phyloP scores from a whole-genome alignment of 306 rosid genomes.

The Lablab purpureus region DNA sequence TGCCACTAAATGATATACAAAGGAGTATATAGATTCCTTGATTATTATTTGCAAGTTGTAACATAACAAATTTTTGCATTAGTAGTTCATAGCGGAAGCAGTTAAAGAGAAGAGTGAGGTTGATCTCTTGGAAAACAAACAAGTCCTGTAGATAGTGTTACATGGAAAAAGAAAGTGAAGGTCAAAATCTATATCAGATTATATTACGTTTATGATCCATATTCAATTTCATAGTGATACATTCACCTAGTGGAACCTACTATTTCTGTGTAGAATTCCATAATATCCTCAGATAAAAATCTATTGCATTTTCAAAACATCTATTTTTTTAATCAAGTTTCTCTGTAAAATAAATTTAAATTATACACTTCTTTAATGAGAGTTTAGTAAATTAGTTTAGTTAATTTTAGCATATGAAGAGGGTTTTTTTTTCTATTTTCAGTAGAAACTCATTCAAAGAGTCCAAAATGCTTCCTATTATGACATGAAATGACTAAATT shows the following conservation, averaged over 20 bases:
- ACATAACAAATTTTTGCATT: slow-evolving; percentile 69
- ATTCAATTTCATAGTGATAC: slow-evolving; percentile 41
- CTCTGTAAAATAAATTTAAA: too few species aligned
- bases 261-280: slow-evolving; percentile 28
- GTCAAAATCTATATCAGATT: slow-evolving; percentile 54
- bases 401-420: too few species aligned
- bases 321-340: background rate
- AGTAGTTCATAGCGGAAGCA: slow-evolving; percentile 67
- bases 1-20: slow-evolving; percentile 46
- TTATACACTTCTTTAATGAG: too few species aligned
- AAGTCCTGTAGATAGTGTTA: slow-evolving; percentile 55
- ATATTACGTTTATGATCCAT: slow-evolving; percentile 46
- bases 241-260: slow-evolving; percentile 34
- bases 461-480: background rate
- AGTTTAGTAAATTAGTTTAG: too few species aligned
- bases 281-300: slow-evolving; percentile 17
- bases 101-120: slow-evolving; percentile 60
- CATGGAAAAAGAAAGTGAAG: slow-evolving; percentile 41
- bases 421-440: too few species aligned
- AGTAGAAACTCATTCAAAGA: too few species aligned
- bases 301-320: background rate
- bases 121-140: slow-evolving; percentile 38
- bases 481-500: background rate
- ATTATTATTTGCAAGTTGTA: slow-evolving; percentile 59
- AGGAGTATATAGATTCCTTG: slow-evolving; percentile 52